A percentile compares a stretch with the other conserved stretches of the same genome.
Conservation (phyloP, 2,329 filamentous ascomycete genomes). For the Ceratocystis variospora region DNA sequence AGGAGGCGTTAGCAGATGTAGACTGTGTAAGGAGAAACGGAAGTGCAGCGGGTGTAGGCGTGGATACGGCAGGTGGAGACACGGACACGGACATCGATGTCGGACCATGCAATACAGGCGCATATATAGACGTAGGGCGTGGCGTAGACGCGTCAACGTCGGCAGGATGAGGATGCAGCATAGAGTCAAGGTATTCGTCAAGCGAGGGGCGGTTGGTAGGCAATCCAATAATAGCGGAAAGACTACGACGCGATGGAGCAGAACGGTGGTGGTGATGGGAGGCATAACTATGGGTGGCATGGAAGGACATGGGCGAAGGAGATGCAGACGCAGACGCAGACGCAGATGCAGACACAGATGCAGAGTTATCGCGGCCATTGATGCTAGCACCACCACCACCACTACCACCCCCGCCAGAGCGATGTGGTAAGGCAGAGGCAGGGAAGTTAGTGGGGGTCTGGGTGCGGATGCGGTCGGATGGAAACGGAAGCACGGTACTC, state of each 20-base stretch:
- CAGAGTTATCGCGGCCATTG: background rate
- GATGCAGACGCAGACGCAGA: background rate
- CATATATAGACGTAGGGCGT: background rate
- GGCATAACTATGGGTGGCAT: background rate
- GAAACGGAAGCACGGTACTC: background rate
- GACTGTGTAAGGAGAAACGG: background rate
- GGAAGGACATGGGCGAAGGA: background rate
- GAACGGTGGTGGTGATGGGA: background rate
- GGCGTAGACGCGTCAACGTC: background rate
- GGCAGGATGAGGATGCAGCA: background rate
- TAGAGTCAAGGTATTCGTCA: slow-evolving; percentile 3
- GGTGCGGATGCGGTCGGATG: background rate
- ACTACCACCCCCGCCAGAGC: background rate
- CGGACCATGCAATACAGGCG: background rate
- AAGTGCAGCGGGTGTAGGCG: background rate
- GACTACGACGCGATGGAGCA: background rate
- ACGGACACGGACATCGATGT: no score
- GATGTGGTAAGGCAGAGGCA: background rate
- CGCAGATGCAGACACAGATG: background rate
- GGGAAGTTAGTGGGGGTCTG: background rate
- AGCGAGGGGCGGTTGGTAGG: slow-evolving; percentile 1
- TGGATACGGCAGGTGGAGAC: background rate
- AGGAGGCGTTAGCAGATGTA: background rate
- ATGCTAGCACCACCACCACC: background rate
- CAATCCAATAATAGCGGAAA: background rate